Percentiles rank a stretch among this genome's conserved stretches.
phyloP scores from a whole-genome alignment of 2,329 filamentous ascomycete species.

The Mollisiaceae sp. region DNA sequence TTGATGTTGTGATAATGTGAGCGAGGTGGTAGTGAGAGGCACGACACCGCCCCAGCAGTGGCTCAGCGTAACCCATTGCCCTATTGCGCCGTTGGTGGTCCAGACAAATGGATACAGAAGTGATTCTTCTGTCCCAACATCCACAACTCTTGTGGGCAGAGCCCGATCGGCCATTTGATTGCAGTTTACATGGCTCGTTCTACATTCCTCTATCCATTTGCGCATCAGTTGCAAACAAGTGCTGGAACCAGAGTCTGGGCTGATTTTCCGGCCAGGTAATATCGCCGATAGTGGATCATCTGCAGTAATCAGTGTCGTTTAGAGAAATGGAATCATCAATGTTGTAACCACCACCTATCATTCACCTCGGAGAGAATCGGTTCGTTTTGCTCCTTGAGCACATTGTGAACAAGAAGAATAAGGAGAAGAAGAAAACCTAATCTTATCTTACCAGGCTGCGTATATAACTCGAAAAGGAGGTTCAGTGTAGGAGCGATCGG shows the following conservation, averaged over 20 bases:
- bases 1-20: neutral
- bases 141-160: constrained; percentile 26
- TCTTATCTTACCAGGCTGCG: no score
- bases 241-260: neutral
- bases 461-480: no score
- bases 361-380: no score
- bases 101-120: constrained; percentile 17
- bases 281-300: neutral
- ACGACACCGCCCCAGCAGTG: constrained; percentile 27
- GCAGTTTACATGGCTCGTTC: constrained; percentile 13
- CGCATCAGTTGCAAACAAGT: constrained; percentile 3
- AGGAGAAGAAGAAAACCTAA: no score
- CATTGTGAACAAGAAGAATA: no score
- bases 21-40: constrained; percentile 7
- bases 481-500: no score
- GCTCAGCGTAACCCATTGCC: constrained; percentile 24
- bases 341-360: no score
- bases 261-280: neutral
- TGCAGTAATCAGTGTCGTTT: neutral
- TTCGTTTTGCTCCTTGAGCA: no score
- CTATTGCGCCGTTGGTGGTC: constrained; percentile 8
- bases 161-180: neutral
- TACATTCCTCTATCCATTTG: constrained; percentile 18
- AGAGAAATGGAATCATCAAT: no score
- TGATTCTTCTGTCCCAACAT: constrained; percentile 25